Percentiles rank a stretch among this genome's conserved stretches.
phyloP scores from a whole-genome alignment of 2,329 filamentous ascomycete genomes.

The Ophiostoma ips region DNA sequence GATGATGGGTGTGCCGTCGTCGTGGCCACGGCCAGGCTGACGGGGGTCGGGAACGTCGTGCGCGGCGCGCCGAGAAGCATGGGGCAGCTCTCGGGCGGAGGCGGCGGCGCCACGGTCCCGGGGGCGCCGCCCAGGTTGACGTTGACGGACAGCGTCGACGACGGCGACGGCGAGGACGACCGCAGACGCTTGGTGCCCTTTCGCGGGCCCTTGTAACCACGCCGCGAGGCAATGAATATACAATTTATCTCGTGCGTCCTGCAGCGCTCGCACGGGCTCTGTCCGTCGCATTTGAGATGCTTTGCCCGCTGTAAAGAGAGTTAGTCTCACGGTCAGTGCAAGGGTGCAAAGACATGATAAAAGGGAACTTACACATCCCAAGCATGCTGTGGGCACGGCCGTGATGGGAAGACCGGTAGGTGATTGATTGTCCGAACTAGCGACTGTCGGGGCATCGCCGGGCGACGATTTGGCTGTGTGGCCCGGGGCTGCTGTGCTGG shows the following conservation, averaged over 20 bases:
- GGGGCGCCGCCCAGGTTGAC: neutral
- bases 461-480: conserved; percentile 3
- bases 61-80: conserved; percentile 28
- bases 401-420: neutral
- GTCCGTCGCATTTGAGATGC: conserved; percentile 65
- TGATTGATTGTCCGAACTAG: neutral
- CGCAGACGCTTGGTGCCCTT: conserved; percentile 37
- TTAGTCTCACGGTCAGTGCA: neutral
- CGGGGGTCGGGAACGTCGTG: conserved; percentile 15
- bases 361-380: conserved; percentile 36
- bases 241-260: conserved; percentile 44
- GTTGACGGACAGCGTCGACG: conserved; percentile 13
- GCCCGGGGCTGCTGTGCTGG: too few relatives aligned
- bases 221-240: conserved; percentile 58
- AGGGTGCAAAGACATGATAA: neutral
- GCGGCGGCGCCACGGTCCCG: conserved; percentile 10
- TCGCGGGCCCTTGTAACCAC: conserved; percentile 57
- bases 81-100: conserved; percentile 27
- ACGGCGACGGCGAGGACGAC: conserved; percentile 31
- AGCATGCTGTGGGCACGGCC: conserved; percentile 33
- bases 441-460: neutral
- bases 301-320: conserved; percentile 45
- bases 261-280: conserved; percentile 57
- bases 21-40: conserved; percentile 12
- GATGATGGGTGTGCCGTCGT: neutral